Conservation (phyloP, 305 asterid species). For the Solanum hybrid region DNA sequence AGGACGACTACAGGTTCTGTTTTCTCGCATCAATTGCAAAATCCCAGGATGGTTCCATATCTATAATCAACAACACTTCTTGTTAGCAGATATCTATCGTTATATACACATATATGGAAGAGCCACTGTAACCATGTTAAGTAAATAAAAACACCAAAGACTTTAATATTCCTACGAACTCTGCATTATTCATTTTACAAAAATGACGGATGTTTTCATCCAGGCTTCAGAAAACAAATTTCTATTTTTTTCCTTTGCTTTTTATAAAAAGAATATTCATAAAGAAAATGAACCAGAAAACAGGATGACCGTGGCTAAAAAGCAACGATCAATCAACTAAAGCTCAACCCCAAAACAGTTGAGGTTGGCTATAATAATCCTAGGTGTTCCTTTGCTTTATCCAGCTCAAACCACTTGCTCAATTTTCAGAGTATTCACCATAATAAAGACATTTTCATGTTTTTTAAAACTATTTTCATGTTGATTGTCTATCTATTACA, state of each 20-base stretch:
- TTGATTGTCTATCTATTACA: background rate
- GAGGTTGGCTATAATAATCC: background rate
- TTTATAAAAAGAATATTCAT: background rate
- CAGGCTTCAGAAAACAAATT: background rate
- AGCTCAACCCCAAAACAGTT: background rate
- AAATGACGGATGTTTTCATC: background rate
- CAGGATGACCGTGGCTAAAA: background rate
- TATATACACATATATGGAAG: background rate
- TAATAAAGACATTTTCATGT: background rate
- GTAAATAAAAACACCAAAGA: background rate
- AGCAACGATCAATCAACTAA: background rate
- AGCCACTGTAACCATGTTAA: background rate
- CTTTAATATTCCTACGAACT: background rate
- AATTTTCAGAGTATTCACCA: background rate
- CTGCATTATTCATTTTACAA: background rate
- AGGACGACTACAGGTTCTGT: slow-evolving; percentile 50
- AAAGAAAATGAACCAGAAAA: background rate
- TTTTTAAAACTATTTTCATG: background rate
- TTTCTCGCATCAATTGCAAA: slow-evolving; percentile 78
- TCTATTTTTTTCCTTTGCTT: background rate
- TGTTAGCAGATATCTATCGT: background rate
- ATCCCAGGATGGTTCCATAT: slow-evolving; percentile 99
- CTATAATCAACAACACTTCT: slow-evolving; percentile 28
- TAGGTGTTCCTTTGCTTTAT: background rate
- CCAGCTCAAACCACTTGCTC: background rate